Conservation (phyloP, 192 early-diverging fungal genomes). For the Entophlyctis luteolus region DNA sequence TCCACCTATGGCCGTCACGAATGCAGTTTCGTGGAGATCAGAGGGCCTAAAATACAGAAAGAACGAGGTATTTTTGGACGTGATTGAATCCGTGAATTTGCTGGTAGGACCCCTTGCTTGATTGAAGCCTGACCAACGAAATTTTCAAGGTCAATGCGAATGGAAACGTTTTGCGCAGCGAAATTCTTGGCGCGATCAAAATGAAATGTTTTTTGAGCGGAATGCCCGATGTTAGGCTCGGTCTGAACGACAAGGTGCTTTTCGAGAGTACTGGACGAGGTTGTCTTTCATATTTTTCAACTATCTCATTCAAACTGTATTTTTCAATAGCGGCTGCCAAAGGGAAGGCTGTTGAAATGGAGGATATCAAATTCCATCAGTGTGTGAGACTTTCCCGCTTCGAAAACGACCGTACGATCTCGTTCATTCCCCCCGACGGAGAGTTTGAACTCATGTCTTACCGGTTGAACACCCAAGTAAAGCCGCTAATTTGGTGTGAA, state of each 20-base stretch:
- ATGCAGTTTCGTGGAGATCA: constrained; percentile 89
- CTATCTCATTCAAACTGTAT: constrained; percentile 57
- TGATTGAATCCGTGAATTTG: constrained; percentile 96
- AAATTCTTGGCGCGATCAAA: constrained; percentile 86
- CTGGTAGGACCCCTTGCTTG: too few relatives aligned
- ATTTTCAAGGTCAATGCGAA: constrained; percentile 26
- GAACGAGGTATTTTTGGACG: constrained; percentile 99
- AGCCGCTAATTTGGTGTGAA: constrained; percentile 84
- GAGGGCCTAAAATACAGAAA: constrained; percentile 93
- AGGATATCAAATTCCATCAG: constrained; percentile 99
- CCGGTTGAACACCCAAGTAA: constrained; percentile 78
- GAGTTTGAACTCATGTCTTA: constrained; percentile 83
- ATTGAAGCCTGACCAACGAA: background rate
- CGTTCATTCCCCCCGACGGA: constrained; percentile 97
- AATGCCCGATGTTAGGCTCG: constrained; percentile 95
- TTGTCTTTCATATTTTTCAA: constrained; percentile 27
- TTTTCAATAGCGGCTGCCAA: constrained; percentile 29
- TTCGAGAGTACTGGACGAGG: constrained; percentile 85
- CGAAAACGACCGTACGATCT: constrained; percentile 93
- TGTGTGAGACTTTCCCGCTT: constrained; percentile 93
- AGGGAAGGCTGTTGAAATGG: constrained; percentile 79
- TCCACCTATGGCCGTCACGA: constrained; percentile 78
- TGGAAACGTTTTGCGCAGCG: constrained; percentile 83
- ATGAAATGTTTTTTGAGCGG: constrained; percentile 96
- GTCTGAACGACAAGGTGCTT: constrained; percentile 94